Evolutionary conservation across 768 basidiomycete genomes (phyloP).

Genomic region (Sutorius australiensis): DNA sequence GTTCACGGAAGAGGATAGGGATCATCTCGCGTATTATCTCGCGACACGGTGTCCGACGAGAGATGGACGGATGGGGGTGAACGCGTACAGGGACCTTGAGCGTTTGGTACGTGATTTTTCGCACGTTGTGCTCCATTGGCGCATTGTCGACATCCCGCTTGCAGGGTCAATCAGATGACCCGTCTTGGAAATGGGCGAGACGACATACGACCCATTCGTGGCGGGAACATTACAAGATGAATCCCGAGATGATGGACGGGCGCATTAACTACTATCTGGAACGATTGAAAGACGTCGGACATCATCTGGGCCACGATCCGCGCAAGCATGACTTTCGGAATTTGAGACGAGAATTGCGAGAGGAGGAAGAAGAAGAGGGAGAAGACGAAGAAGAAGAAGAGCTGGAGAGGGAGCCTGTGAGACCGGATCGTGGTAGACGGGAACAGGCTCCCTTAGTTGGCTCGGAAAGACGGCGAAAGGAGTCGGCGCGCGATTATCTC

Average conservation of each 20-base stretch:
- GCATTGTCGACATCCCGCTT: not conserved
- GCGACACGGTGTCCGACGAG: slow-evolving; percentile 42
- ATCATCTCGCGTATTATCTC: slow-evolving; percentile 43
- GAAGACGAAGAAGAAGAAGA: slow-evolving; percentile 4
- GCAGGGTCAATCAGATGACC: slow-evolving; percentile 32
- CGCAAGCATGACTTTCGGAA: slow-evolving; percentile 16
- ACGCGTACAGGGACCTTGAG: slow-evolving; percentile 43
- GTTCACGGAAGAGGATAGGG: slow-evolving; percentile 42
- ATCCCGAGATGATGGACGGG: slow-evolving; percentile 39
- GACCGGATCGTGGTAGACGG: not conserved
- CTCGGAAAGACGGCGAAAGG: not conserved
- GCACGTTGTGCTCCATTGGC: not conserved
- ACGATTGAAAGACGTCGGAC: slow-evolving; percentile 8
- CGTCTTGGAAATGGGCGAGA: slow-evolving; percentile 36
- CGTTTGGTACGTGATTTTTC: slow-evolving; percentile 40
- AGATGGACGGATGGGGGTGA: slow-evolving; percentile 46
- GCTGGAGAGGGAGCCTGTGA: slow-evolving; percentile 1
- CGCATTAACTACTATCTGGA: slow-evolving; percentile 34
- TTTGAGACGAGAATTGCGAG: not conserved
- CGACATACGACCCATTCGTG: slow-evolving; percentile 58
- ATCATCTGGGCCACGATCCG: slow-evolving; percentile 22
- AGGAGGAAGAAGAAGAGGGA: slow-evolving; percentile 13
- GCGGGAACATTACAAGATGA: slow-evolving; percentile 56
- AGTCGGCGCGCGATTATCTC: not conserved
- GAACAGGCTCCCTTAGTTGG: not conserved